Conservation (phyloP, 495 filamentous ascomycete genomes). For the Penicillium maclennaniae region DNA sequence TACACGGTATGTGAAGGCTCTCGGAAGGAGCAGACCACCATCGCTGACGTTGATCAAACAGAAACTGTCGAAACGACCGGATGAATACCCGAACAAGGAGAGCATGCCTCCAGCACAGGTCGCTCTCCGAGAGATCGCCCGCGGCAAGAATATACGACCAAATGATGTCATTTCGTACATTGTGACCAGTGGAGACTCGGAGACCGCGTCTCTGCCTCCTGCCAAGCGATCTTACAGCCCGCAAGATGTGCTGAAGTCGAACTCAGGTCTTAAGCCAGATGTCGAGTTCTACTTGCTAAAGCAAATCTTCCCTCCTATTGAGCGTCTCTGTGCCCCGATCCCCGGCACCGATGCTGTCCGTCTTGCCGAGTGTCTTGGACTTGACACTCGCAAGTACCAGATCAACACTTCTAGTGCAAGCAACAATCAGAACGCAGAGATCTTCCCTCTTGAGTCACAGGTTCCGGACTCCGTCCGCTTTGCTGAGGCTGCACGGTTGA, state of each 20-base stretch:
- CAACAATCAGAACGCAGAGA: conserved; percentile 53
- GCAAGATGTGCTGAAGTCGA: conserved; percentile 76
- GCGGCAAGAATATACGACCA: conserved; percentile 80
- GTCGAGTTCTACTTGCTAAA: conserved; percentile 97
- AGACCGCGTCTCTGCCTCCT: conserved; percentile 58
- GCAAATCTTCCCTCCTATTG: conserved; percentile 97
- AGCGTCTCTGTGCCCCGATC: conserved; percentile 95
- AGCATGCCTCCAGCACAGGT: conserved; percentile 98
- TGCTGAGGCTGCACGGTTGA: conserved; percentile 67
- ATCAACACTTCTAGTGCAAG: conserved; percentile 55
- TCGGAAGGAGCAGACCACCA: not conserved
- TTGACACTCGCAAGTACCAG: conserved; percentile 84
- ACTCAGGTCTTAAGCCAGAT: conserved; percentile 73
- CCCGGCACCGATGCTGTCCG: conserved; percentile 82
- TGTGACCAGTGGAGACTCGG: conserved; percentile 74
- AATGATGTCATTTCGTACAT: conserved; percentile 97
- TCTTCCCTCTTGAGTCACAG: conserved; percentile 88
- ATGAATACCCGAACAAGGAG: conserved; percentile 87
- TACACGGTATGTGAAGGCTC: conserved; percentile 58
- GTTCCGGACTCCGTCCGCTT: conserved; percentile 84
- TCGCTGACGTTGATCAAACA: conserved; percentile 21
- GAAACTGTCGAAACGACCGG: conserved; percentile 90
- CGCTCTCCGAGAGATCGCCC: conserved; percentile 78
- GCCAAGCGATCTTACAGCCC: conserved; percentile 85
- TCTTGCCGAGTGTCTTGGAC: conserved; percentile 87